phyloP scores from a whole-genome alignment of 345 rosid species.

The Rhizophora apiculata region DNA sequence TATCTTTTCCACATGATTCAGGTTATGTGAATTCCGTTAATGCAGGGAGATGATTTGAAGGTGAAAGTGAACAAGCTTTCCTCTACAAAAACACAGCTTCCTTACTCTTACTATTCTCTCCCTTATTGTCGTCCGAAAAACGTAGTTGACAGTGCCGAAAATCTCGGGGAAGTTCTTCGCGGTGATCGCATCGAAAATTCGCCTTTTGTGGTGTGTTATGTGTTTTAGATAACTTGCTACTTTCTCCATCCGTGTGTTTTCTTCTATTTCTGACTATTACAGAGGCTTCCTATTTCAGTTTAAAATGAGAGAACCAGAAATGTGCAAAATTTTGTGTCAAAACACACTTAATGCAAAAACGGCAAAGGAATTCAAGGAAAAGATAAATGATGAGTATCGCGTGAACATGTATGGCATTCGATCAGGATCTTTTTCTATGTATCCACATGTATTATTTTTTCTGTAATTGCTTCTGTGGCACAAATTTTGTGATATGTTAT shows the following conservation, averaged over 20 bases:
- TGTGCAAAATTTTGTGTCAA: conserved; percentile 60
- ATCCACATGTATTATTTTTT: neutral
- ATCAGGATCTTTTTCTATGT: neutral
- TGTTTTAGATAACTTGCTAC: neutral
- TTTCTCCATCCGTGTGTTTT: neutral
- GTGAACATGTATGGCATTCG: conserved; percentile 62
- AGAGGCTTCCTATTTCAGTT: conserved; percentile 45
- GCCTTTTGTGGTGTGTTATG: conserved; percentile 59
- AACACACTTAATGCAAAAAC: conserved; percentile 47
- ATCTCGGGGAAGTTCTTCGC: conserved; percentile 92
- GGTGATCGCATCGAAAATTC: conserved; percentile 93
- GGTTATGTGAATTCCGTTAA: conserved; percentile 11
- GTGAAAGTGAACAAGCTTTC: conserved; percentile 92
- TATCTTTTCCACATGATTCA: neutral
- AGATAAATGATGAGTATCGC: conserved; percentile 78
- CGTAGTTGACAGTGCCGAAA: conserved; percentile 81
- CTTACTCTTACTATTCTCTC: conserved; percentile 74
- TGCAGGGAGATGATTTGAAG: conserved; percentile 71
- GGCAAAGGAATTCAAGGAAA: conserved; percentile 68
- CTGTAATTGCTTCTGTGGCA: neutral
- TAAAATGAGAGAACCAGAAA: conserved; percentile 74
- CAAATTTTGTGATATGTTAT: conserved; percentile 5
- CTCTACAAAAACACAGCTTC: conserved; percentile 91
- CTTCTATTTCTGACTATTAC: neutral
- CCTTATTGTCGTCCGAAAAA: conserved; percentile 57